Evolutionary conservation across 2,329 filamentous ascomycete genomes (phyloP).

Genomic region (Penicillium sp.): DNA sequence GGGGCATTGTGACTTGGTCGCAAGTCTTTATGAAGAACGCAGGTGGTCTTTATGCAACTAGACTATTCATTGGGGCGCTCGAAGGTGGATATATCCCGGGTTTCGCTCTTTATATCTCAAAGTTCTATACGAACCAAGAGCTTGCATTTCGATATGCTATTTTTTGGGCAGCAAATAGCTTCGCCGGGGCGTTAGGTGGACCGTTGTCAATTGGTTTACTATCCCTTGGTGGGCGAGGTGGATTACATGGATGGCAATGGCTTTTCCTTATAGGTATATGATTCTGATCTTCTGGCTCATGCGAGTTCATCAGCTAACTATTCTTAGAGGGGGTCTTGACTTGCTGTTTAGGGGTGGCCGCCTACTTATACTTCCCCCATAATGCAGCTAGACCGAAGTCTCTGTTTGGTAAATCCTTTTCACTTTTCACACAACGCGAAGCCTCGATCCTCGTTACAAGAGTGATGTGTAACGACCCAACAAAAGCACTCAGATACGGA

Average conservation of each 20-base stretch:
- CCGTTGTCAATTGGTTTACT: slow-evolving; percentile 2
- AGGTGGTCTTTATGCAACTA: slow-evolving; percentile 41
- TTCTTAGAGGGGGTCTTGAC: slow-evolving; percentile 3
- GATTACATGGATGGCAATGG: slow-evolving; percentile 5
- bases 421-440: not conserved
- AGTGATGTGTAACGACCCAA: slow-evolving; percentile 2
- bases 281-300: not conserved
- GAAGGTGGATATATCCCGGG: slow-evolving; percentile 52
- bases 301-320: not conserved
- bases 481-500: slow-evolving; percentile 5
- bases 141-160: slow-evolving; percentile 17
- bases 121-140: slow-evolving; percentile 31
- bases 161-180: slow-evolving; percentile 6
- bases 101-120: slow-evolving; percentile 31
- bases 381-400: slow-evolving; percentile 25
- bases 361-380: slow-evolving; percentile 22
- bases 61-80: slow-evolving; percentile 46
- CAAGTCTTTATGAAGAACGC: slow-evolving; percentile 28
- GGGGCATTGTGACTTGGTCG: slow-evolving; percentile 23
- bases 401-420: slow-evolving; percentile 15
- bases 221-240: not conserved
- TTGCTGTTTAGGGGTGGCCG: not conserved
- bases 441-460: slow-evolving; percentile 4
- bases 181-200: slow-evolving; percentile 1
- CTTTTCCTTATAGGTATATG: slow-evolving; percentile 4